Conservation (phyloP, 2,329 filamentous ascomycete species). For the Acephala macrosclerotiorum region DNA sequence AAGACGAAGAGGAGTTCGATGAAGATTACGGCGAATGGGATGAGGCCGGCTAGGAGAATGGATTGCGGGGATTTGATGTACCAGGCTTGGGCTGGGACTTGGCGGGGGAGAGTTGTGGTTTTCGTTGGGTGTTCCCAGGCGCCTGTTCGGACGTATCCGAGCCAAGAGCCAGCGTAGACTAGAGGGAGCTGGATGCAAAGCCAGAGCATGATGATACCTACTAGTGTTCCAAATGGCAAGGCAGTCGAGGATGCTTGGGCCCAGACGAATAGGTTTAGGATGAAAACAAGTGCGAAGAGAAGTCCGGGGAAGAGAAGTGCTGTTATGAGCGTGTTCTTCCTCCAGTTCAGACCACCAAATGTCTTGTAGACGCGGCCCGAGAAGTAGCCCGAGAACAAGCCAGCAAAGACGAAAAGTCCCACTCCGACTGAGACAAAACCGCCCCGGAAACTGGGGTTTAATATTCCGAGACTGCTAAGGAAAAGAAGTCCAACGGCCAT, state of each 20-base stretch:
- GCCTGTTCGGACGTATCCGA: constrained; percentile 71
- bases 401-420: constrained; percentile 83
- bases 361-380: constrained; percentile 84
- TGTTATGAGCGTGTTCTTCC: constrained; percentile 79
- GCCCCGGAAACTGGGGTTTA: constrained; percentile 90
- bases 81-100: constrained; percentile 79
- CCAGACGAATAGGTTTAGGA: constrained; percentile 90
- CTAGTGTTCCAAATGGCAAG: constrained; percentile 80
- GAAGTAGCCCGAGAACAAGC: constrained; percentile 87
- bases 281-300: constrained; percentile 76
- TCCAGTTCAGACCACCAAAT: constrained; percentile 78
- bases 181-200: constrained; percentile 86
- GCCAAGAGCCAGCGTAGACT: constrained; percentile 82
- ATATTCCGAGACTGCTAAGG: constrained; percentile 76
- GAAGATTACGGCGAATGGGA: constrained; percentile 88
- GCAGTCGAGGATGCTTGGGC: constrained; percentile 88
- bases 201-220: constrained; percentile 79
- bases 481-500: constrained; percentile 77
- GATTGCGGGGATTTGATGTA: constrained; percentile 71
- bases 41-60: constrained; percentile 75
- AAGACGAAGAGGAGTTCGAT: constrained; percentile 89
- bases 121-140: constrained; percentile 85
- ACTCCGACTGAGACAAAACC: constrained; percentile 87
- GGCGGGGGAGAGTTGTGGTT: constrained; percentile 73
- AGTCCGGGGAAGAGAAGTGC: constrained; percentile 81